Percentiles rank a stretch among this genome's conserved stretches.
Evolutionary conservation across 31 red algal genomes (phyloP).

Genomic region (Endocladia muricata): DNA sequence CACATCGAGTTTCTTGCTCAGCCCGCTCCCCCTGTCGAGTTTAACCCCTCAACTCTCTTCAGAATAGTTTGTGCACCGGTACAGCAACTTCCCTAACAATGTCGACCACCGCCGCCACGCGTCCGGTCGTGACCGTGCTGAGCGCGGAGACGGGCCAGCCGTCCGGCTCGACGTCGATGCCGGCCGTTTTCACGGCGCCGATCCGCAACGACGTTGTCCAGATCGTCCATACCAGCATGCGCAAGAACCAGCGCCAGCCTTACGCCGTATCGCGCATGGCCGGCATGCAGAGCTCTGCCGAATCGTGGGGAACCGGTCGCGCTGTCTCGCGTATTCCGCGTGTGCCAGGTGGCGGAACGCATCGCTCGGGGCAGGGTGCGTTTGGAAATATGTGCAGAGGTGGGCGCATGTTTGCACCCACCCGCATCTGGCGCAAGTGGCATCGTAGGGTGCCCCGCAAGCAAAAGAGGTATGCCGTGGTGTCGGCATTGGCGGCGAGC

Average conservation of each 20-base stretch:
- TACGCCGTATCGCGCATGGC: conserved; percentile 87
- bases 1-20: no score
- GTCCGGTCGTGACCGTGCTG: conserved; percentile 88
- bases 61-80: neutral
- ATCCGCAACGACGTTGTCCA: conserved; percentile 95
- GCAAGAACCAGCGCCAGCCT: conserved; percentile 93
- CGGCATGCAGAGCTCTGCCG: conserved; percentile 92
- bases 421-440: conserved; percentile 95
- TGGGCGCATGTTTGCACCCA: conserved; percentile 97
- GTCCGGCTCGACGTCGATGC: conserved; percentile 70
- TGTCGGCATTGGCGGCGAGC: conserved; percentile 84
- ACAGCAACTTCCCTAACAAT: no score
- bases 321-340: conserved; percentile 98
- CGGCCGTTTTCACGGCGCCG: conserved; percentile 81
- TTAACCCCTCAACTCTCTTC: neutral
- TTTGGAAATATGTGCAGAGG: conserved; percentile 98
- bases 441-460: conserved; percentile 81
- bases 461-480: conserved; percentile 91
- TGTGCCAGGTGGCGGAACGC: conserved; percentile 96
- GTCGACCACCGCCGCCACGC: conserved; percentile 41
- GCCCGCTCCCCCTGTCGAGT: no score
- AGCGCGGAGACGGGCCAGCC: conserved; percentile 71
- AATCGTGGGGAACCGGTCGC: conserved; percentile 98
- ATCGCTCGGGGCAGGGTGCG: conserved; percentile 96
- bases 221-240: conserved; percentile 88